phyloP scores from a whole-genome alignment of 768 basidiomycete species.

The Mycena belliarum region DNA sequence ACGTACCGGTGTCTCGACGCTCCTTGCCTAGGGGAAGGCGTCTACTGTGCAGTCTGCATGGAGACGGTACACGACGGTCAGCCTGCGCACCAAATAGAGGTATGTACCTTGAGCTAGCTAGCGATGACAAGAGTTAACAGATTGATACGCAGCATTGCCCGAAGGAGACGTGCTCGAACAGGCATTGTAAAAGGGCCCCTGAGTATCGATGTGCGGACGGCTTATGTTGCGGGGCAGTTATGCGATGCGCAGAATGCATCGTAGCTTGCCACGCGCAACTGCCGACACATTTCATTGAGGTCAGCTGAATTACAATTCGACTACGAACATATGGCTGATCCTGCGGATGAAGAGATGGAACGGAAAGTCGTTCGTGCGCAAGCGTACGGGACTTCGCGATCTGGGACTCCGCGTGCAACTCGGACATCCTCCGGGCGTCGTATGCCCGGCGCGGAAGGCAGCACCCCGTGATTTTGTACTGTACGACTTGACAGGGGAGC shows the following conservation, averaged over 20 bases:
- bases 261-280: not conserved
- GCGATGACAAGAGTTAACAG: too few relatives aligned
- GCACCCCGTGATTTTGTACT: conserved; percentile 1
- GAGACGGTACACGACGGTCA: too few relatives aligned
- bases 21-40: too few relatives aligned
- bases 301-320: not conserved
- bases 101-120: too few relatives aligned
- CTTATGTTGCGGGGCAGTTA: not conserved
- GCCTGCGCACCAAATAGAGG: too few relatives aligned
- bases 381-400: not conserved
- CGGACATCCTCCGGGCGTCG: not conserved
- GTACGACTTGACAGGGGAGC: conserved; percentile 10
- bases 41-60: too few relatives aligned
- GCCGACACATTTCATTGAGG: conserved; percentile 4
- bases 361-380: not conserved
- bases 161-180: too few relatives aligned
- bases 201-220: not conserved
- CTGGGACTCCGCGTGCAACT: conserved; percentile 19
- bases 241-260: not conserved
- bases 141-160: too few relatives aligned
- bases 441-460: not conserved
- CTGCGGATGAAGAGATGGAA: not conserved
- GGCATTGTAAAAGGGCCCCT: too few relatives aligned
- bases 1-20: too few relatives aligned
- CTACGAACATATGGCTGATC: not conserved